A percentile compares a stretch with the other conserved stretches of the same genome.
These are phyloP conservation scores for Lobosporangium transversale DNA, from an alignment of 192 early-diverging fungal genomes.

Conservation along the genomic window DNA sequence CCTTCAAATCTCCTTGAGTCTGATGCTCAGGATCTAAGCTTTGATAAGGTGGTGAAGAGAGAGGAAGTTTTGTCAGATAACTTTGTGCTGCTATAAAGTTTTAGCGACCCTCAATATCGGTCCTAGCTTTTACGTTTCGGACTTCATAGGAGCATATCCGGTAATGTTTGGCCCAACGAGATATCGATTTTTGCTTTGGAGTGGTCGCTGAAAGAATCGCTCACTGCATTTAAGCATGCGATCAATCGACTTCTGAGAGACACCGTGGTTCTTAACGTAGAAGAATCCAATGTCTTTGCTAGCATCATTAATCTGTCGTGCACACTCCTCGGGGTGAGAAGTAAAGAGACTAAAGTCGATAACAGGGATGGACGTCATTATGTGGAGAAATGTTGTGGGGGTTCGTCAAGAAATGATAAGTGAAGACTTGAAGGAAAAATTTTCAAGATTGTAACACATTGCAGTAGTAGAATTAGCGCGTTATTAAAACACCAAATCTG, in stretches of 20 bases:
- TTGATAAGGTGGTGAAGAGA: background rate
- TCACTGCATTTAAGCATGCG: constrained; percentile 64
- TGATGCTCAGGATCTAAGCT: constrained; percentile 63
- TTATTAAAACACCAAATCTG: no score
- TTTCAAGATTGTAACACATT: no score
- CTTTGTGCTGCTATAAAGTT: no score
- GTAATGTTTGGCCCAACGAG: constrained; percentile 56
- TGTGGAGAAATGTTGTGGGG: background rate
- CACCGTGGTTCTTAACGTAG: constrained; percentile 70
- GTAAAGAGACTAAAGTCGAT: constrained; percentile 69
- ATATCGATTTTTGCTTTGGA: constrained; percentile 55
- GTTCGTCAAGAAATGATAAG: no score
- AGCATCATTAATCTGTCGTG: constrained; percentile 60
- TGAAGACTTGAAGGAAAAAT: no score
- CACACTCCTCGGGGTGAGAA: constrained; percentile 53
- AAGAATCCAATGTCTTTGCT: constrained; percentile 66
- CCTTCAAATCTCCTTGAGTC: constrained; percentile 67
- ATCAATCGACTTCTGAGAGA: constrained; percentile 58
- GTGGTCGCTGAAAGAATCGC: constrained; percentile 61
- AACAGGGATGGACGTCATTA: constrained; percentile 62
- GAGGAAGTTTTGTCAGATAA: no score
- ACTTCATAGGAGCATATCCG: constrained; percentile 63
- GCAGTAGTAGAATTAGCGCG: no score
- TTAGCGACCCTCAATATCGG: no score
- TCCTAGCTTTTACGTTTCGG: constrained; percentile 70